A percentile compares a stretch with the other conserved stretches of the same genome.
These are phyloP conservation scores for Vaccinium darrowii DNA, from an alignment of 148 eudicot species.

Conservation along the genomic window DNA sequence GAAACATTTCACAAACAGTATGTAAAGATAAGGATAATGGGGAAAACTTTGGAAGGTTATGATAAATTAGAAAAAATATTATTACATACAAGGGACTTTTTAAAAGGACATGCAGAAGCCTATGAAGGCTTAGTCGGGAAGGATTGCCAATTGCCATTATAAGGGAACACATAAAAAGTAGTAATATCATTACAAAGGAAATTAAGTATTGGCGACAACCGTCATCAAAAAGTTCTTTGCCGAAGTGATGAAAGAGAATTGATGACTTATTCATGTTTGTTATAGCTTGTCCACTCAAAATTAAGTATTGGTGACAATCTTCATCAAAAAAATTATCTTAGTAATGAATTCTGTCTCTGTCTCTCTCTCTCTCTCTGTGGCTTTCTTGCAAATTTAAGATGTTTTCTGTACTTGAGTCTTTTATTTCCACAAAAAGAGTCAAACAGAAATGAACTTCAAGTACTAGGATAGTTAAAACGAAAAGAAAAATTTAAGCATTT, in stretches of 20 bases:
- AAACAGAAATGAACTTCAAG: neutral
- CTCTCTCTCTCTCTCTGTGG: too few relatives aligned
- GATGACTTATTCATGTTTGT: neutral
- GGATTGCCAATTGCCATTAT: neutral
- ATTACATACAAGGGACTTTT: neutral
- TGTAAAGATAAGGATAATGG: neutral
- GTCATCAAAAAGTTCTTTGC: neutral
- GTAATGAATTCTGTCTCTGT: too few relatives aligned
- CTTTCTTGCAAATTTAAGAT: neutral
- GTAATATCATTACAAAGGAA: neutral
- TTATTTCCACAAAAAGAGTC: neutral
- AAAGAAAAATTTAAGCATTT: neutral
- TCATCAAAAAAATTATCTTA: too few relatives aligned
- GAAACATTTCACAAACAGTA: neutral
- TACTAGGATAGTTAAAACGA: neutral
- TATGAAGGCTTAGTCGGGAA: neutral
- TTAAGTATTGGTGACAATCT: too few relatives aligned
- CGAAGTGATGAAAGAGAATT: neutral
- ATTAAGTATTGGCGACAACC: neutral
- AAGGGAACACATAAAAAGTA: neutral
- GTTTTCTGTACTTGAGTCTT: neutral
- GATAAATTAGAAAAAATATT: neutral
- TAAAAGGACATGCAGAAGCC: neutral
- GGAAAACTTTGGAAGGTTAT: neutral
- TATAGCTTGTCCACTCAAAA: too few relatives aligned